These are phyloP conservation scores for Teunomyces panamensis DNA, from an alignment of 805 yeast species.

Conservation along the genomic window DNA sequence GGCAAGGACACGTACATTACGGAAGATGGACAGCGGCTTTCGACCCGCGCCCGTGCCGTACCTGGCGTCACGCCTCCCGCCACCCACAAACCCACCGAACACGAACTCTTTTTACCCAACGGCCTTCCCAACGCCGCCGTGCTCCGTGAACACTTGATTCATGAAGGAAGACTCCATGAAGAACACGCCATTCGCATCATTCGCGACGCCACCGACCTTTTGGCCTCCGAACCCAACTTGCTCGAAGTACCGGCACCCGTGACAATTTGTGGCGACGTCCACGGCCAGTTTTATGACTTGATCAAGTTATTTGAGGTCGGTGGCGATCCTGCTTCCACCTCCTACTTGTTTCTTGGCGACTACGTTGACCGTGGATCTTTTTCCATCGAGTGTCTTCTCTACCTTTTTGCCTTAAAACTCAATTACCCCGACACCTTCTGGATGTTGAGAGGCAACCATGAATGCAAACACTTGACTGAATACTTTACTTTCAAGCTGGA, in stretches of 20 bases:
- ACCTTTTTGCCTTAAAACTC: constrained; percentile 75
- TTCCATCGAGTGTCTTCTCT: constrained; percentile 76
- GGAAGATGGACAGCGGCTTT: constrained; percentile 56
- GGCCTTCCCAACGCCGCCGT: constrained; percentile 74
- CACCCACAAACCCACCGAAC: constrained; percentile 59
- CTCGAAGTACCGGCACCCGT: constrained; percentile 86
- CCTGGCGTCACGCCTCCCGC: constrained; percentile 65
- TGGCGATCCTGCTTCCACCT: constrained; percentile 76
- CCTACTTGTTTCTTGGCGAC: constrained; percentile 86
- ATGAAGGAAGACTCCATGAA: constrained; percentile 77
- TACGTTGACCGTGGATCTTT: constrained; percentile 94
- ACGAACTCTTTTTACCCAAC: constrained; percentile 56
- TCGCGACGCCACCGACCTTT: constrained; percentile 57
- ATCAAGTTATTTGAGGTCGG: constrained; percentile 91
- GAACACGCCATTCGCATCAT: constrained; percentile 70
- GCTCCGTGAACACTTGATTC: constrained; percentile 66
- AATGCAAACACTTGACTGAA: constrained; percentile 87
- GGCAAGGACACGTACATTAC: constrained; percentile 43
- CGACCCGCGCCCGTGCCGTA: constrained; percentile 59
- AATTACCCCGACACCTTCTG: constrained; percentile 71
- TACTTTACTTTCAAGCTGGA: constrained; percentile 92
- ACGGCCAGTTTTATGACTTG: constrained; percentile 90
- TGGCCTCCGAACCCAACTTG: constrained; percentile 74
- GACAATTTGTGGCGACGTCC: constrained; percentile 96
- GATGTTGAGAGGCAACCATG: constrained; percentile 92